phyloP scores from a whole-genome alignment of 306 rosid genomes.

The Fagus sylvatica region DNA sequence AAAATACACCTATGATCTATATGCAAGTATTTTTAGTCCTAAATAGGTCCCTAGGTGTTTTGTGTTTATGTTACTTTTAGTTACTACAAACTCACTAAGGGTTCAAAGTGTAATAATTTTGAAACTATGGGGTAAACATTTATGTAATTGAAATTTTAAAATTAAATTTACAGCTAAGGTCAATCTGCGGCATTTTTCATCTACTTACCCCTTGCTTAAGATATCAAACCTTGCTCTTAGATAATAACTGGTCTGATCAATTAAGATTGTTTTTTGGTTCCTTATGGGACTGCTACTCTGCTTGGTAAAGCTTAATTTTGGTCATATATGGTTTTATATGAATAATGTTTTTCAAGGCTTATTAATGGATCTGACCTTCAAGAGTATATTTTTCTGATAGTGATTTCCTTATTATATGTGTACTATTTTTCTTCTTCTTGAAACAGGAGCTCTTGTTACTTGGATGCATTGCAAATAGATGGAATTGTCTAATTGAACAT shows the following conservation, averaged over 20 bases:
- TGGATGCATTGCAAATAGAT: slow-evolving; percentile 34
- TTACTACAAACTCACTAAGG: too few species aligned
- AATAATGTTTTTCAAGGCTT: background rate
- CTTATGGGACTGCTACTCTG: background rate
- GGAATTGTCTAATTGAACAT: slow-evolving; percentile 35
- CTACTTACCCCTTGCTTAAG: background rate
- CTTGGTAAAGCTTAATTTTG: background rate
- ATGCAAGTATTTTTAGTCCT: too few species aligned
- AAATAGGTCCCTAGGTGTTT: too few species aligned
- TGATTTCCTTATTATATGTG: background rate
- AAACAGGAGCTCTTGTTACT: slow-evolving; percentile 46
- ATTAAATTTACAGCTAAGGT: too few species aligned
- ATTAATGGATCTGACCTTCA: background rate
- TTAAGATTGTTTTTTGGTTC: background rate
- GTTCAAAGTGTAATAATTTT: too few species aligned
- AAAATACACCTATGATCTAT: too few species aligned
- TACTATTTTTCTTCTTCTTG: background rate
- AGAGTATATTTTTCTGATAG: background rate
- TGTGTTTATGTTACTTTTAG: too few species aligned
- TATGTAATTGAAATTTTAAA: too few species aligned
- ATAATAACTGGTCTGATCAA: background rate
- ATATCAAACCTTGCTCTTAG: background rate
- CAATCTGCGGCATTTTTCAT: too few species aligned
- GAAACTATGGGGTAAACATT: too few species aligned
- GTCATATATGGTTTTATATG: background rate